A percentile compares a stretch with the other conserved stretches of the same genome.
Conservation (phyloP, 2,329 filamentous ascomycete species). For the Colletotrichum australisinense region DNA sequence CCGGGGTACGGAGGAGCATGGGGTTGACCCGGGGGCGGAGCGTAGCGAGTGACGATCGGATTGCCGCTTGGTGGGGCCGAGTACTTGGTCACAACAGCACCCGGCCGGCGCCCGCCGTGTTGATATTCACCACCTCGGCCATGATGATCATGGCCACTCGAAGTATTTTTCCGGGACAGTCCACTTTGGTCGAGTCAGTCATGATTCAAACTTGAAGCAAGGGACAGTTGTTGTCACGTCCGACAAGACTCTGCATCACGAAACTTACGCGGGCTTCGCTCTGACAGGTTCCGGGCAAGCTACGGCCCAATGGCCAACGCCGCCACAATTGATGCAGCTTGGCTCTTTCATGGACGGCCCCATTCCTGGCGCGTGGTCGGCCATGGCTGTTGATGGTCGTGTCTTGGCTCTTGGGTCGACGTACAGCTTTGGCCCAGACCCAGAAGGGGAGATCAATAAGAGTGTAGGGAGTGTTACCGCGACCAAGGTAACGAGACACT, state of each 20-base stretch:
- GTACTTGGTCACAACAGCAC: slow-evolving; percentile 33
- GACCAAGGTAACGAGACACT: neutral
- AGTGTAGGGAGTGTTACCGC: neutral
- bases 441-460: neutral
- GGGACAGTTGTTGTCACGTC: neutral
- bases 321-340: slow-evolving; percentile 35
- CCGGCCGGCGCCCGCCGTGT: slow-evolving; percentile 20
- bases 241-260: neutral
- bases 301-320: slow-evolving; percentile 33
- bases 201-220: neutral
- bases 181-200: slow-evolving; percentile 22
- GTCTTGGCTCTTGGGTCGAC: neutral
- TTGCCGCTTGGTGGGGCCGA: slow-evolving; percentile 27
- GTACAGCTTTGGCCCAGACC: neutral
- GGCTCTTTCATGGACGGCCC: slow-evolving; percentile 30
- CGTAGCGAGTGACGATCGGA: slow-evolving; percentile 35
- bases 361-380: slow-evolving; percentile 28
- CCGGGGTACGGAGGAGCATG: slow-evolving; percentile 32
- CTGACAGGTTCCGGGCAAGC: slow-evolving; percentile 34
- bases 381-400: slow-evolving; percentile 7
- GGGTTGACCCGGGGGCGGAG: slow-evolving; percentile 29
- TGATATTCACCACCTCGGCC: slow-evolving; percentile 20
- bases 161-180: slow-evolving; percentile 23
- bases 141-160: slow-evolving; percentile 12
- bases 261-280: slow-evolving; percentile 33